Base-by-base conservation (phyloP, 2,329 filamentous ascomycete genomes). In the Arthroderma uncinatum region DNA sequence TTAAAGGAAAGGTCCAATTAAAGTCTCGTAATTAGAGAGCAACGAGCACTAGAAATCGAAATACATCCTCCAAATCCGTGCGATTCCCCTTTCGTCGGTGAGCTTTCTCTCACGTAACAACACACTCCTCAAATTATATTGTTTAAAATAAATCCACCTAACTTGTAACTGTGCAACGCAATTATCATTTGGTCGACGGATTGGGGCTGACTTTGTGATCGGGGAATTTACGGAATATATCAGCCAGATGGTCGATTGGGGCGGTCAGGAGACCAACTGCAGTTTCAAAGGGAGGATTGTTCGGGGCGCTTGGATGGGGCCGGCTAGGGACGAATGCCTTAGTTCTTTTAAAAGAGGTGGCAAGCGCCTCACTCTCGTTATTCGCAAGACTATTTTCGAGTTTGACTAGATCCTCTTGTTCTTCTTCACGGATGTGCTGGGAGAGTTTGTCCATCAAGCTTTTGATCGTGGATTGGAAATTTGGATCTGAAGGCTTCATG, bases 141-240 rank as follows among this genome's bases (percentile, higher is more conserved):
- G n/a, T n/a, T n/a, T n/a, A n/a, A n/a, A n/a, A n/a, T n/a, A n/a
- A 30, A 30, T 30, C 28, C 28, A 7, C 28, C 28, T 30, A 30
- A 30, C 28, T 4, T 30, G 28, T 30, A 30, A 7, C 28, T 30
- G 7, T 30, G 28, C 16, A 40, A 40, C 7, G 28, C 16, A 40
- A 40, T 19, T 40, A 53, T 47, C 44, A 59, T 47, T 59, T 59
- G 2, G 57, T 59, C 14, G 54, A 59, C 2, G 57, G 54, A 19
- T 59, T 56, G 10, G 57, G 54, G 40, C 57, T 59, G 14, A 56
- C 53, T 23, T 34, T 34, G 25, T 64, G 58, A 21, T 66, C 64
- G 3, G 78, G 79, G 62, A 82, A 84, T 64, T 77, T 79, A 16
- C 76, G 68, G 60, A 82, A 81, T 4, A 81, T 54, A 65, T 84